Evolutionary conservation across 2,329 filamentous ascomycete species (phyloP).

Genomic region (Botrytis hyacinthi): DNA sequence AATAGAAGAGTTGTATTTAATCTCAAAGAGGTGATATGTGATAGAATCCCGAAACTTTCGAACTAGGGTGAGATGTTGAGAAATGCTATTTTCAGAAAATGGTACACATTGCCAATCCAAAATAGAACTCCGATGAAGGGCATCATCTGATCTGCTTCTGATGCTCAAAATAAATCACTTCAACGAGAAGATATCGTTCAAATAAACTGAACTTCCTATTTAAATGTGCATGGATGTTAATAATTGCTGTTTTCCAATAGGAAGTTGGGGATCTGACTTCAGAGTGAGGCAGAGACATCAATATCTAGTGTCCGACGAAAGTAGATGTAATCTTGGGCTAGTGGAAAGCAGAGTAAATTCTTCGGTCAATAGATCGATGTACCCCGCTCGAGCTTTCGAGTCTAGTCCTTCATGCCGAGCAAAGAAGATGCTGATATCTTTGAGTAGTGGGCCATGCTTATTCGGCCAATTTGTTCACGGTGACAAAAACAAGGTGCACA

Average conservation of each 20-base stretch:
- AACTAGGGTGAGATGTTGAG: neutral
- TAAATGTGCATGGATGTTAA: too few species aligned
- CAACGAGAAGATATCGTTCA: too few species aligned
- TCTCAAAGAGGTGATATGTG: neutral
- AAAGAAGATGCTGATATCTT: neutral
- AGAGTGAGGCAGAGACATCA: neutral
- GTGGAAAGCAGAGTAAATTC: neutral
- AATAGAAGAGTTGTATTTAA: too few species aligned
- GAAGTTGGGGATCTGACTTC: too few species aligned
- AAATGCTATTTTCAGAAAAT: neutral
- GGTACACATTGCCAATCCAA: neutral
- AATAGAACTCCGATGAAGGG: neutral
- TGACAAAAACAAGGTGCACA: neutral
- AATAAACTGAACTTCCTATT: too few species aligned
- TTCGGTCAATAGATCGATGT: neutral
- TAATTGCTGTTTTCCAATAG: too few species aligned
- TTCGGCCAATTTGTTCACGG: neutral
- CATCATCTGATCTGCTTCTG: neutral
- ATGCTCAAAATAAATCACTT: too few species aligned
- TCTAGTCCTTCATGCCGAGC: neutral
- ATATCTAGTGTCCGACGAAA: neutral
- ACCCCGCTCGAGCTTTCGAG: neutral
- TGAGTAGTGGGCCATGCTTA: neutral
- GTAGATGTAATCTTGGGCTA: too few species aligned
- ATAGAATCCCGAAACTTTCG: neutral